phyloP scores from a whole-genome alignment of 805 yeast genomes.

The Wickerhamiella sergipiensis region DNA sequence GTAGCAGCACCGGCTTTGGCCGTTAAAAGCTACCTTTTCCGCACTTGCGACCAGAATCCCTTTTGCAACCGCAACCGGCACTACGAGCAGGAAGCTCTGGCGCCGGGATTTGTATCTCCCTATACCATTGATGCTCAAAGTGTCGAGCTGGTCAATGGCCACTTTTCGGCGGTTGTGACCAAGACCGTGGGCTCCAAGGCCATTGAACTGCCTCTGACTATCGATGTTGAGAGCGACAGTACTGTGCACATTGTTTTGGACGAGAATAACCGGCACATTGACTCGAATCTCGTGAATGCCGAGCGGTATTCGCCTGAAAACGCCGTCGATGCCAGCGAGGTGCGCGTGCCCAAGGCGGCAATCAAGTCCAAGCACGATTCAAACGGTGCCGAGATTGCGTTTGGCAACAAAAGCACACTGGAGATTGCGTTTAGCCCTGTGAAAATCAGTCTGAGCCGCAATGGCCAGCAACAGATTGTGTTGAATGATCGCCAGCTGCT shows the following conservation, averaged over 20 bases:
- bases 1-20: slow-evolving; percentile 5
- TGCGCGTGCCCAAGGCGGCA: not conserved
- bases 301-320: not conserved
- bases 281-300: slow-evolving; percentile 8
- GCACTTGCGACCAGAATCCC: slow-evolving; percentile 66
- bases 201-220: slow-evolving; percentile 41
- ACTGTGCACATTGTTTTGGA: slow-evolving; percentile 53
- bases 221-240: slow-evolving; percentile 47
- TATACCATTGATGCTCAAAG: slow-evolving; percentile 18
- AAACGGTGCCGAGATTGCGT: slow-evolving; percentile 1
- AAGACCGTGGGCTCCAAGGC: slow-evolving; percentile 9
- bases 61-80: slow-evolving; percentile 72
- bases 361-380: not conserved
- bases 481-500: slow-evolving; percentile 59
- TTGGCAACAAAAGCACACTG: slow-evolving; percentile 24
- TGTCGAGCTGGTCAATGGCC: slow-evolving; percentile 1
- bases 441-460: slow-evolving; percentile 33
- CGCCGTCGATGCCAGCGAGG: not conserved
- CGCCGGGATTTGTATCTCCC: slow-evolving; percentile 31
- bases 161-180: slow-evolving; percentile 7
- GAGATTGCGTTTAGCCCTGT: slow-evolving; percentile 36
- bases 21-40: slow-evolving; percentile 35
- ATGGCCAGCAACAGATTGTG: slow-evolving; percentile 35
- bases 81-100: slow-evolving; percentile 35
- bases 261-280: slow-evolving; percentile 35